These are phyloP conservation scores for Russula sp. DNA, from an alignment of 768 basidiomycete species.

Conservation along the genomic window DNA sequence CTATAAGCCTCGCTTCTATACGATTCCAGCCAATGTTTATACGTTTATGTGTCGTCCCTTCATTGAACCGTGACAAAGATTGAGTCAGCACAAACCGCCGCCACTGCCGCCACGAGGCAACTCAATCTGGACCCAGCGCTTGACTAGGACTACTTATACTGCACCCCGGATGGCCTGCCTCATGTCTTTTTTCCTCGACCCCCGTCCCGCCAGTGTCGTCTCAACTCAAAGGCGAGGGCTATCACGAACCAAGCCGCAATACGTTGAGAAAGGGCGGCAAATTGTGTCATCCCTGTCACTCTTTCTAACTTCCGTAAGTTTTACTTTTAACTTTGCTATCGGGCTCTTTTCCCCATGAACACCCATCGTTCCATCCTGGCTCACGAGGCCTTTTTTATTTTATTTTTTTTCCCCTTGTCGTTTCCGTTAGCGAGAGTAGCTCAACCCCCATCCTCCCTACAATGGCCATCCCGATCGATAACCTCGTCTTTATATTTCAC, in stretches of 20 bases:
- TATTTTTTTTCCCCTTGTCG: neutral
- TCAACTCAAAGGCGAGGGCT: neutral
- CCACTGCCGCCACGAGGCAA: constrained; percentile 16
- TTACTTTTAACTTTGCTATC: neutral
- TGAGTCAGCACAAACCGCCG: neutral
- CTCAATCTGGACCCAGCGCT: neutral
- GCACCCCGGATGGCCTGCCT: neutral
- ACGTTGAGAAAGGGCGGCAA: neutral
- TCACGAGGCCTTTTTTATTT: neutral
- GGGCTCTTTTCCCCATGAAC: neutral
- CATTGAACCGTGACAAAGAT: too few relatives aligned
- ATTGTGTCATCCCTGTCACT: neutral
- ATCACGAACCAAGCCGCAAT: neutral
- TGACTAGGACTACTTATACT: neutral
- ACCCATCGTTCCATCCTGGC: neutral
- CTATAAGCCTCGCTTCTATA: neutral
- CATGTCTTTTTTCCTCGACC: neutral
- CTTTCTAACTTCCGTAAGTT: constrained; percentile 4
- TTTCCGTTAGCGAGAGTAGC: neutral
- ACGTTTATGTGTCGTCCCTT: neutral
- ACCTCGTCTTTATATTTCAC: constrained; percentile 21
- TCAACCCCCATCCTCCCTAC: neutral
- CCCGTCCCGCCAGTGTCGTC: neutral
- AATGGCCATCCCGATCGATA: constrained; percentile 7
- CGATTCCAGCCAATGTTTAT: neutral